Evolutionary conservation across 305 asterid species (phyloP).

Genomic region (Fraxinus platypoda): DNA sequence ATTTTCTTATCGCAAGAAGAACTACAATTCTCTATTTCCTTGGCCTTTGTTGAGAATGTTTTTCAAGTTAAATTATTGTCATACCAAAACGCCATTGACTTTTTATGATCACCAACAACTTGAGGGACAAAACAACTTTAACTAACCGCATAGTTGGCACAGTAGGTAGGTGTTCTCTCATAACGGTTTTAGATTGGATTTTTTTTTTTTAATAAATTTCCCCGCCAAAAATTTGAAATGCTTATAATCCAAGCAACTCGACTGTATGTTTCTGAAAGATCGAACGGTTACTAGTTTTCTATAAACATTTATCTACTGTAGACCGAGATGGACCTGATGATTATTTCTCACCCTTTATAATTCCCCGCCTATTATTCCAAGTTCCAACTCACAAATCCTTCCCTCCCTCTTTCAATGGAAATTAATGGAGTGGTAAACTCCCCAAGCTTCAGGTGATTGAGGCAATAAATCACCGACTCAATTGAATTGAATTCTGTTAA

Average conservation of each 20-base stretch:
- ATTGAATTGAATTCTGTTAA: not conserved
- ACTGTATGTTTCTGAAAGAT: not conserved
- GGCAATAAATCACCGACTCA: not conserved
- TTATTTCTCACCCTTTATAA: slow-evolving; percentile 22
- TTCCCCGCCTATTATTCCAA: slow-evolving; percentile 12
- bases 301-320: not conserved
- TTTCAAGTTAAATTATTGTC: not conserved
- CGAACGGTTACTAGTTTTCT: slow-evolving; percentile 6
- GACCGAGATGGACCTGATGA: slow-evolving; percentile 17
- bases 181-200: slow-evolving; percentile 31
- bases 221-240: slow-evolving; percentile 37
- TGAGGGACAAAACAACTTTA: slow-evolving; percentile 14
- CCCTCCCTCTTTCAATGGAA: not conserved
- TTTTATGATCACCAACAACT: not conserved
- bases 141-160: slow-evolving; percentile 30
- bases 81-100: not conserved
- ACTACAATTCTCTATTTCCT: not conserved
- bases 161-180: slow-evolving; percentile 27
- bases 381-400: not conserved
- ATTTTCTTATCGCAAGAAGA: not conserved
- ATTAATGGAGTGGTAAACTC: not conserved
- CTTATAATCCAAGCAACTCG: slow-evolving; percentile 30
- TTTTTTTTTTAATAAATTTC: not conserved
- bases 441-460: not conserved
- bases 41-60: not conserved